Evolutionary conservation across 805 yeast genomes (phyloP).

Genomic region (Starmera dryadoides): DNA sequence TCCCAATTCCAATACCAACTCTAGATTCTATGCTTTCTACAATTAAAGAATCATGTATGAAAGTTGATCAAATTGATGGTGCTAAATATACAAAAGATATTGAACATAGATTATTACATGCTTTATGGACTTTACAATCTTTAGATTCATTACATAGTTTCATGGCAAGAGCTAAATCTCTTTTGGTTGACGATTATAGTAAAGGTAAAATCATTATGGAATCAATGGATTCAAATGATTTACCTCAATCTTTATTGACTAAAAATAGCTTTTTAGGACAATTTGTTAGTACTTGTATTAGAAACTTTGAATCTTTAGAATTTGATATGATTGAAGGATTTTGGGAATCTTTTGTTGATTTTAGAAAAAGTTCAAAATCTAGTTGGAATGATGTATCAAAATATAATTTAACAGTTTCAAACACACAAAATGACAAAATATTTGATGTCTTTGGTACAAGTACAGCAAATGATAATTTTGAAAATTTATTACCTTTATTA

Average conservation of each 20-base stretch:
- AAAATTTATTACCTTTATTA: conserved; percentile 8
- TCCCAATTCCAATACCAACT: conserved; percentile 25
- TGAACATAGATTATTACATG: conserved; percentile 24
- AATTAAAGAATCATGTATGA: conserved; percentile 14
- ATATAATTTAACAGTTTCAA: conserved; percentile 14
- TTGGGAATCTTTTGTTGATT: conserved; percentile 34
- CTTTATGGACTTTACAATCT: conserved; percentile 40
- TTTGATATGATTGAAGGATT: conserved; percentile 38
- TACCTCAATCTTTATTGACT: conserved; percentile 23
- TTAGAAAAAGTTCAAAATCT: conserved; percentile 20
- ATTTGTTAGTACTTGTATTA: conserved; percentile 33
- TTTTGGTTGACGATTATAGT: conserved; percentile 28
- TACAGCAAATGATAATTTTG: conserved; percentile 17
- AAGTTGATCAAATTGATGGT: conserved; percentile 16
- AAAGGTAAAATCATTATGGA: conserved; percentile 23
- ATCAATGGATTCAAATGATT: conserved; percentile 3
- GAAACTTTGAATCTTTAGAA: conserved; percentile 34
- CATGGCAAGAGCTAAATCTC: conserved; percentile 22
- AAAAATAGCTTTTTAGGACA: conserved; percentile 37
- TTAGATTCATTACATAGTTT: conserved; percentile 41
- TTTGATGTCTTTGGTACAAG: conserved; percentile 10
- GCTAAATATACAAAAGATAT: conserved; percentile 20
- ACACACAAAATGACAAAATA: conserved; percentile 3
- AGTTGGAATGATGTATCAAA: conserved; percentile 12
- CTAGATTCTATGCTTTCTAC: conserved; percentile 22